Percentiles rank a stretch among this genome's conserved stretches.
Evolutionary conservation across 1,139 yeast genomes (phyloP).

Genomic region (Hansenula sp.): DNA sequence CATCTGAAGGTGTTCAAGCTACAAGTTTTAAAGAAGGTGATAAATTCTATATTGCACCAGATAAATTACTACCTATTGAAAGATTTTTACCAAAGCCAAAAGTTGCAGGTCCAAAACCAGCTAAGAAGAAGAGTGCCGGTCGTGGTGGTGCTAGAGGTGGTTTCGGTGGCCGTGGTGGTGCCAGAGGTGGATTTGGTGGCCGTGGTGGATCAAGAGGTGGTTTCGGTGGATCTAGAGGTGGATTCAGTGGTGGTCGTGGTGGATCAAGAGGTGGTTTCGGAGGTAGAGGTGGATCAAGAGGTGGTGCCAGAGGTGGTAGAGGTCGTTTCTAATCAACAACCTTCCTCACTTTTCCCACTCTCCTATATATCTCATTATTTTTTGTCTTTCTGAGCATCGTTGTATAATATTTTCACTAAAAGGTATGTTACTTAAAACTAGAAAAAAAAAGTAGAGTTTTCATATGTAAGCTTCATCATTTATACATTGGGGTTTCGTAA

Average conservation of each 20-base stretch:
- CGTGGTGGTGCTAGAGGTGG: constrained; percentile 47
- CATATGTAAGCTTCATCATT: too few relatives aligned
- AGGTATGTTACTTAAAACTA: background rate
- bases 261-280: constrained; percentile 51
- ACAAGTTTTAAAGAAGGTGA: constrained; percentile 92
- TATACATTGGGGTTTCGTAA: background rate
- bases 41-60: constrained; percentile 92
- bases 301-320: constrained; percentile 32
- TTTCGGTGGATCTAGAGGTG: constrained; percentile 35
- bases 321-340: constrained; percentile 30
- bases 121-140: constrained; percentile 62
- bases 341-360: too few relatives aligned
- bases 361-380: background rate
- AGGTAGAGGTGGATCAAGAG: constrained; percentile 33
- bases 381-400: background rate
- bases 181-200: constrained; percentile 42
- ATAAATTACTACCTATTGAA: constrained; percentile 90
- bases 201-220: constrained; percentile 48
- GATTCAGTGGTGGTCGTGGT: constrained; percentile 30
- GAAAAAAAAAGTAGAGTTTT: too few relatives aligned
- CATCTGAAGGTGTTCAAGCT: constrained; percentile 94
- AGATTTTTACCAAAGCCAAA: constrained; percentile 94
- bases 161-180: constrained; percentile 38
- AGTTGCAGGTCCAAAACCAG: constrained; percentile 73
- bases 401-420: background rate